These are phyloP conservation scores for Monosporascus cannonballus DNA, from an alignment of 2,329 filamentous ascomycete genomes.

Conservation along the genomic window DNA sequence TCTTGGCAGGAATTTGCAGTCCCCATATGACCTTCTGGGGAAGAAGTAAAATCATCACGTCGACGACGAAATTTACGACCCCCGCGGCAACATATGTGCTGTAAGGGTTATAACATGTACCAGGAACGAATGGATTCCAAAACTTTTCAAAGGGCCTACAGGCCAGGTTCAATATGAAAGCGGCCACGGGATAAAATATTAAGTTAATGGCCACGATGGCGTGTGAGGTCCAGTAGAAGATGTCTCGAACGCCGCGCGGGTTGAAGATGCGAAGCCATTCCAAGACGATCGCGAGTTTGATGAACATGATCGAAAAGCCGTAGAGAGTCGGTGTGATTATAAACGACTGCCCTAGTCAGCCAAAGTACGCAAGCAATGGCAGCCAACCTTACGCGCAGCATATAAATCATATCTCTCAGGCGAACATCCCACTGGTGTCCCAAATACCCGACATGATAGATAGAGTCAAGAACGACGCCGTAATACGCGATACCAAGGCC, in stretches of 20 bases:
- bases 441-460: no score
- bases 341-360: not conserved
- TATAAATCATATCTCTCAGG: no score
- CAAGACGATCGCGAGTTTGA: not conserved
- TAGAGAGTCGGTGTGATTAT: not conserved
- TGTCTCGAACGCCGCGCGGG: not conserved
- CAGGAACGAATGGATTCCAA: not conserved
- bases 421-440: no score
- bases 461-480: no score
- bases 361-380: no score
- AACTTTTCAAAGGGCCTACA: not conserved
- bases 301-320: not conserved
- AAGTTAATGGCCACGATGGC: not conserved
- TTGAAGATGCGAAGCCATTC: constrained; percentile 3
- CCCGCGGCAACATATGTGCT: not conserved
- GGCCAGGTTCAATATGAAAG: not conserved
- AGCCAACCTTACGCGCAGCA: no score
- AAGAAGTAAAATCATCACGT: not conserved
- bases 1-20: not conserved
- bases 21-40: not conserved
- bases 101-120: not conserved
- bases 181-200: not conserved
- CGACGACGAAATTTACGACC: not conserved
- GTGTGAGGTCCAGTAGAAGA: not conserved
- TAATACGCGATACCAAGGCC: no score